A percentile compares a stretch with the other conserved stretches of the same genome.
Conservation (phyloP, 2,329 filamentous ascomycete genomes). For the Aspergillus japonicus region DNA sequence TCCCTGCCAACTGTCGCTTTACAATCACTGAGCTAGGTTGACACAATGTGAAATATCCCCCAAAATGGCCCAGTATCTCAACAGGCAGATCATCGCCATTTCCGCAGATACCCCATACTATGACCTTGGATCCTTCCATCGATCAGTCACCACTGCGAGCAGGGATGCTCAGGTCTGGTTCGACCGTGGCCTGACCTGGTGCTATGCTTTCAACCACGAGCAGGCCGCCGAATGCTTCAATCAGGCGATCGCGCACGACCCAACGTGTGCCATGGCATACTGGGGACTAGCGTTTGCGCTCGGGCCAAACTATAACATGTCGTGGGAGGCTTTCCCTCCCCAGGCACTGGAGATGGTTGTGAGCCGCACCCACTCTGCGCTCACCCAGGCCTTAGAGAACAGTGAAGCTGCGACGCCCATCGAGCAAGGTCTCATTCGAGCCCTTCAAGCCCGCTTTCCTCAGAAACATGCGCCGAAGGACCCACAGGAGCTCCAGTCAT, state of each 20-base stretch:
- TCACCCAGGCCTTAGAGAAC: constrained; percentile 43
- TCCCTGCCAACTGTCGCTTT: not conserved
- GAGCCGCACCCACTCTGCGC: constrained; percentile 49
- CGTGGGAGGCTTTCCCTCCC: constrained; percentile 69
- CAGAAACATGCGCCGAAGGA: constrained; percentile 49
- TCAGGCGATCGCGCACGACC: constrained; percentile 35
- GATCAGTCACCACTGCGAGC: constrained; percentile 27
- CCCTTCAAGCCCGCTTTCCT: constrained; percentile 63
- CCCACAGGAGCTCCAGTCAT: constrained; percentile 42
- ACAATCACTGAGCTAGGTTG: not conserved
- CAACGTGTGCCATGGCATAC: constrained; percentile 39
- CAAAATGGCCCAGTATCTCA: not conserved
- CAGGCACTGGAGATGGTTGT: constrained; percentile 56
- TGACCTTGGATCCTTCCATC: constrained; percentile 37
- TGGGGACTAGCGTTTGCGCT: constrained; percentile 59
- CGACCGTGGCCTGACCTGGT: constrained; percentile 36
- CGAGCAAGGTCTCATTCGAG: constrained; percentile 64
- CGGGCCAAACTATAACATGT: constrained; percentile 78
- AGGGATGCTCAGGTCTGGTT: constrained; percentile 35
- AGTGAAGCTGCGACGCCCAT: constrained; percentile 44
- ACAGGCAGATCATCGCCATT: not conserved
- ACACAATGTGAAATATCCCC: not conserved
- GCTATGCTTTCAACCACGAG: constrained; percentile 42
- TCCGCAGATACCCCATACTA: constrained; percentile 19
- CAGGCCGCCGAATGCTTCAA: constrained; percentile 40